A percentile compares a stretch with the other conserved stretches of the same genome.
Evolutionary conservation across 2,329 filamentous ascomycete species (phyloP).

Genomic region (Ilyonectria mors-panacis): DNA sequence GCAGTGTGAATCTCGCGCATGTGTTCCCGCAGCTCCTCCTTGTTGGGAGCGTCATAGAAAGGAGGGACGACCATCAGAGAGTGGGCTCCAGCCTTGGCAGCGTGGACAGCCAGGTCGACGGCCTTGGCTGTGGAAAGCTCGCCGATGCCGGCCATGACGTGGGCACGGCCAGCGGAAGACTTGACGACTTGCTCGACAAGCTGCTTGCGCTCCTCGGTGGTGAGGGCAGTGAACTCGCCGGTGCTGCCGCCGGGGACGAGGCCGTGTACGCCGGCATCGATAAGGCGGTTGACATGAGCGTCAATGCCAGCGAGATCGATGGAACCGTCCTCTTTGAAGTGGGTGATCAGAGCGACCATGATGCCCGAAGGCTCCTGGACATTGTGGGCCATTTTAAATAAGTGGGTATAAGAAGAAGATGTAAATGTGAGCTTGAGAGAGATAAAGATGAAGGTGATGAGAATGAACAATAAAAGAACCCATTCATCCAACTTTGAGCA

Average conservation of each 20-base stretch:
- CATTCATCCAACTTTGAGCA: background rate
- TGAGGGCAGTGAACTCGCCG: conserved; percentile 64
- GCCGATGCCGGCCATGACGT: conserved; percentile 61
- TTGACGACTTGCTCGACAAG: conserved; percentile 55
- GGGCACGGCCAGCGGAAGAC: conserved; percentile 56
- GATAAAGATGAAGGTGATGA: background rate
- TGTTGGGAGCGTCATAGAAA: conserved; percentile 62
- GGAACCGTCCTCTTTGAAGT: conserved; percentile 59
- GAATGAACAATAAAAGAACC: background rate
- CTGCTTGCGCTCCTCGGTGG: conserved; percentile 60
- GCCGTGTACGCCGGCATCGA: conserved; percentile 62
- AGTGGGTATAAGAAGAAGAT: background rate
- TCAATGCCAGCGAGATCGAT: conserved; percentile 54
- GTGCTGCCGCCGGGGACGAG: conserved; percentile 65
- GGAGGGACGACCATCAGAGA: conserved; percentile 66
- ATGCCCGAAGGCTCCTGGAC: conserved; percentile 56
- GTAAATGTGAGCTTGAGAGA: background rate
- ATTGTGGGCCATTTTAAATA: conserved; percentile 38
- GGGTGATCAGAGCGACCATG: conserved; percentile 64
- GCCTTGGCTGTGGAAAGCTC: conserved; percentile 55
- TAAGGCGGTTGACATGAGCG: conserved; percentile 61
- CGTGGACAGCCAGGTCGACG: conserved; percentile 43
- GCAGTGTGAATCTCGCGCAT: conserved; percentile 58
- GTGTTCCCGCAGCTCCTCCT: conserved; percentile 53
- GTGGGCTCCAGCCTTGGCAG: conserved; percentile 53